Conservation (phyloP, 306 rosid species). For the Adenanthera pavonina region DNA sequence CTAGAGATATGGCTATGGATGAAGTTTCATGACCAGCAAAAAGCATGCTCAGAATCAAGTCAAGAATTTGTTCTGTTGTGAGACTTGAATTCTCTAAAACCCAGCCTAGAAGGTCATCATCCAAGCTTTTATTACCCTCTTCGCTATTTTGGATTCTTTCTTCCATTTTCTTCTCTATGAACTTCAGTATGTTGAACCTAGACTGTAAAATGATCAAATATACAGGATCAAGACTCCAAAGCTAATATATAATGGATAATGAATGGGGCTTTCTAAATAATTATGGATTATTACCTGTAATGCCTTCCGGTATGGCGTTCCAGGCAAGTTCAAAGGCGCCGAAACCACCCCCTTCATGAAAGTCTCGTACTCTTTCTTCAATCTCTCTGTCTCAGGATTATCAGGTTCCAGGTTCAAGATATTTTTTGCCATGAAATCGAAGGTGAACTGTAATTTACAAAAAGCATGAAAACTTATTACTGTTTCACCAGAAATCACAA, state of each 20-base stretch:
- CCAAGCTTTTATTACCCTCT: constrained; percentile 51
- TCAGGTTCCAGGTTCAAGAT: constrained; percentile 96
- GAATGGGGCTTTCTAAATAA: not conserved
- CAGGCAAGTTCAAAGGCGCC: constrained; percentile 87
- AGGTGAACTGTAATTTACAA: constrained; percentile 74
- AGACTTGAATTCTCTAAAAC: constrained; percentile 87
- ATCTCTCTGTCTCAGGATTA: constrained; percentile 75
- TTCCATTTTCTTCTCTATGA: constrained; percentile 81
- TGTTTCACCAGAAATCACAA: not conserved
- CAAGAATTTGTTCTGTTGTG: constrained; percentile 92
- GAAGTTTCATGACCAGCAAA: constrained; percentile 99
- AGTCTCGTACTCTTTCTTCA: constrained; percentile 82
- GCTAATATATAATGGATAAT: not conserved
- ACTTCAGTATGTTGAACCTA: constrained; percentile 77
- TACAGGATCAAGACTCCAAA: not conserved
- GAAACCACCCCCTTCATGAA: constrained; percentile 97
- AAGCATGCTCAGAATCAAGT: constrained; percentile 82
- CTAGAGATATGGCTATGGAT: constrained; percentile 85
- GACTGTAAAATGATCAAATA: constrained; percentile 57
- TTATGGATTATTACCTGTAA: constrained; percentile 59
- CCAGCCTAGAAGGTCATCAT: constrained; percentile 91
- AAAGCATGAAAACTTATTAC: not conserved
- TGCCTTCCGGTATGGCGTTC: constrained; percentile 90
- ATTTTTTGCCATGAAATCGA: constrained; percentile 91
- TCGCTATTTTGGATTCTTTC: constrained; percentile 49